These are phyloP conservation scores for Scopulariopsis brevicaulis DNA, from an alignment of 2,329 filamentous ascomycete species.

Conservation along the genomic window DNA sequence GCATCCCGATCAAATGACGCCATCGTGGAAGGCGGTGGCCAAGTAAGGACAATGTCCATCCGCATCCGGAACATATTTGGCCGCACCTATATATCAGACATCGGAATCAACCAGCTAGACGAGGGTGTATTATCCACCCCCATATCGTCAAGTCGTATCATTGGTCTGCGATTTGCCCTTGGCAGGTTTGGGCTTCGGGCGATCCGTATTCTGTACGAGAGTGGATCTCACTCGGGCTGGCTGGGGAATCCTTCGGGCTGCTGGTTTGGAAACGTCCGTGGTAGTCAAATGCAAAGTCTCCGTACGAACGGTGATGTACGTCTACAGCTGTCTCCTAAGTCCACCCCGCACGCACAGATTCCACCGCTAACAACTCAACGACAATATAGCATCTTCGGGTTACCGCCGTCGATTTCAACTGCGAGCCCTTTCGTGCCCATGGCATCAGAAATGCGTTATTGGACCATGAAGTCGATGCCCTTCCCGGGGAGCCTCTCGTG, in stretches of 20 bases:
- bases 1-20: not conserved
- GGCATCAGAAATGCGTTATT: too few relatives aligned
- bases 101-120: not conserved
- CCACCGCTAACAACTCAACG: not conserved
- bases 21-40: not conserved
- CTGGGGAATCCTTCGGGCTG: not conserved
- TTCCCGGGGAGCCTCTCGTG: not conserved
- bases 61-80: not conserved
- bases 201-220: not conserved
- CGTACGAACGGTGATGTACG: not conserved
- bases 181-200: not conserved
- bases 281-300: not conserved
- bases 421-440: not conserved
- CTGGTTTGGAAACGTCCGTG: not conserved
- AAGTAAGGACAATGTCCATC: not conserved
- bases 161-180: not conserved
- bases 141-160: not conserved
- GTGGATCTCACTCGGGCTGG: not conserved
- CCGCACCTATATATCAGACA: not conserved
- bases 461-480: not conserved
- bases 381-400: not conserved
- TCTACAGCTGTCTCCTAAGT: too few relatives aligned
- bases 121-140: not conserved
- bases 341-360: too few relatives aligned
- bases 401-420: not conserved